A percentile compares a stretch with the other conserved stretches of the same genome.
These are phyloP conservation scores for Vigna mungo DNA, from an alignment of 306 rosid genomes.

Conservation along the genomic window DNA sequence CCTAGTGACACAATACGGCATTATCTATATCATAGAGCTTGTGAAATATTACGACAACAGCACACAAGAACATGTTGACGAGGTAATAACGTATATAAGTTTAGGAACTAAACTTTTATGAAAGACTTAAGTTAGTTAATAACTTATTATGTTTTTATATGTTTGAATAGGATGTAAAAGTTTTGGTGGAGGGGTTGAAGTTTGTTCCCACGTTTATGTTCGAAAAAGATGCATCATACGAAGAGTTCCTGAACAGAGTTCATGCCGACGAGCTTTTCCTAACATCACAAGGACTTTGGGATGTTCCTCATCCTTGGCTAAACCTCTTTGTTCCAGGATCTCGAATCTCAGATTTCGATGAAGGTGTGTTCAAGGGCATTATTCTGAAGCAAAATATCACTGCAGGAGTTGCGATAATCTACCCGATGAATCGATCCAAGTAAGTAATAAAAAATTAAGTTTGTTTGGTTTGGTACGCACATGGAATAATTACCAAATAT, in stretches of 20 bases:
- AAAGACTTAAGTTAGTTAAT: not conserved
- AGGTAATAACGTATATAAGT: conserved; percentile 48
- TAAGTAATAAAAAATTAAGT: conserved; percentile 41
- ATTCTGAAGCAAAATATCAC: conserved; percentile 62
- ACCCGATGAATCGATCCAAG: conserved; percentile 69
- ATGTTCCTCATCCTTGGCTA: conserved; percentile 89
- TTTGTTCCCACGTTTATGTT: conserved; percentile 60
- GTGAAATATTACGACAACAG: conserved; percentile 63
- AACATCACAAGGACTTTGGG: conserved; percentile 70
- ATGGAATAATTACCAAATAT: not conserved
- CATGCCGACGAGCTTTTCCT: conserved; percentile 55
- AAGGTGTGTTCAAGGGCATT: conserved; percentile 70
- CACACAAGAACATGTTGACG: conserved; percentile 37
- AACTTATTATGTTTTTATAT: conserved; percentile 1
- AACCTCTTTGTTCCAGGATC: conserved; percentile 84
- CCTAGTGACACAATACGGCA: conserved; percentile 55
- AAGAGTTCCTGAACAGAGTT: conserved; percentile 77
- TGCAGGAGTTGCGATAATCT: conserved; percentile 57
- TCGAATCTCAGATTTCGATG: conserved; percentile 58
- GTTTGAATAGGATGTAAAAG: conserved; percentile 49
- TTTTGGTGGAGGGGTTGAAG: conserved; percentile 48
- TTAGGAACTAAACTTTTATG: not conserved
- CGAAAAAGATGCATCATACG: conserved; percentile 60
- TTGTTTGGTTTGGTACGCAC: not conserved
- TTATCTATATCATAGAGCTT: conserved; percentile 66